Conservation (phyloP, 352 stramenopile genomes). For the Phytopythium delawarense region DNA sequence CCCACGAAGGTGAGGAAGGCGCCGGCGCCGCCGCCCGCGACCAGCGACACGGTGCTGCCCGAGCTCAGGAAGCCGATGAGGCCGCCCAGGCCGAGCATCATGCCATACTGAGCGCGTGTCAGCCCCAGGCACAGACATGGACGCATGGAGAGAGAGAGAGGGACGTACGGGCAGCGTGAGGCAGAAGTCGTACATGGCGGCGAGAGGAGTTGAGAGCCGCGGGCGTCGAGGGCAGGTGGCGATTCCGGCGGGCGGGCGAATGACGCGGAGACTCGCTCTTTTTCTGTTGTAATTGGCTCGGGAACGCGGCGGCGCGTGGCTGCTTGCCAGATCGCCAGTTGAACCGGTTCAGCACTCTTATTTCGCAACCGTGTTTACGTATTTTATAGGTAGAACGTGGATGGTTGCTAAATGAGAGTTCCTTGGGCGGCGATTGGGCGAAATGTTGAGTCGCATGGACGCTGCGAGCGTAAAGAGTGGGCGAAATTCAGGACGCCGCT, state of each 20-base stretch:
- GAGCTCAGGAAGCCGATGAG: constrained; percentile 76
- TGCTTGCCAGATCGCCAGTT: neutral
- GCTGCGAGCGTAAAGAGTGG: neutral
- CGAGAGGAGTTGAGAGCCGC: neutral
- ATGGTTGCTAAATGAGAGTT: neutral
- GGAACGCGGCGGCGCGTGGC: neutral
- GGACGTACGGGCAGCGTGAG: constrained; percentile 76
- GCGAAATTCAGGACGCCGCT: neutral
- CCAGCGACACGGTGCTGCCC: constrained; percentile 57
- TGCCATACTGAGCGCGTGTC: constrained; percentile 45
- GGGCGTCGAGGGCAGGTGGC: too few relatives aligned
- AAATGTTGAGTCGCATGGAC: neutral
- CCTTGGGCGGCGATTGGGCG: neutral
- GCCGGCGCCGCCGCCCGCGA: constrained; percentile 60
- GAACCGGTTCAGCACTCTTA: neutral
- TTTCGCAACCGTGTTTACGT: neutral
- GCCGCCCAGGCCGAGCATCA: constrained; percentile 64
- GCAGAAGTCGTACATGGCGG: constrained; percentile 85
- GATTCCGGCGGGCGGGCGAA: constrained; percentile 1
- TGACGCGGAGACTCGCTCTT: neutral
- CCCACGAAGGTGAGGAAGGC: constrained; percentile 75
- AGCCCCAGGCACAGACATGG: neutral
- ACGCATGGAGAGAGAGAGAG: constrained; percentile 5
- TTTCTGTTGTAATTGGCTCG: constrained; percentile 1
- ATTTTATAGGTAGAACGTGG: too few relatives aligned